Percentiles rank a stretch among this genome's conserved stretches.
Evolutionary conservation across 768 basidiomycete genomes (phyloP).

Genomic region (Lentinula lateritia): DNA sequence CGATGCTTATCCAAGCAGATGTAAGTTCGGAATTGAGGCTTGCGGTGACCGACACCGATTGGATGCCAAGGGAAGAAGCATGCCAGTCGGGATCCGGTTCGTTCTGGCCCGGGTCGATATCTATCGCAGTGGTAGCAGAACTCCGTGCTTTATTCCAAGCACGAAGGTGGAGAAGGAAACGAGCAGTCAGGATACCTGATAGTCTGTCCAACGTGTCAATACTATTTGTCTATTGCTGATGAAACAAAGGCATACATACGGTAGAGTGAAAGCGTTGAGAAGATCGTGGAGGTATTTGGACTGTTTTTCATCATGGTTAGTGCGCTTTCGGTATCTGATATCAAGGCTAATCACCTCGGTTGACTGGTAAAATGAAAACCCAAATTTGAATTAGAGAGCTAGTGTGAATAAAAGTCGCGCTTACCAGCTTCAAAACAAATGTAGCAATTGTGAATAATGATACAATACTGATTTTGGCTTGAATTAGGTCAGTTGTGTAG

Average conservation of each 20-base stretch:
- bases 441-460: constrained; percentile 2
- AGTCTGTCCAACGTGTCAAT: constrained; percentile 5
- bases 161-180: constrained; percentile 17
- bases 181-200: constrained; percentile 18
- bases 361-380: not conserved
- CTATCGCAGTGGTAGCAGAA: not conserved
- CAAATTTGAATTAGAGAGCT: not conserved
- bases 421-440: constrained; percentile 2
- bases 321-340: not conserved
- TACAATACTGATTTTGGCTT: not conserved
- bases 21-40: not conserved
- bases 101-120: not conserved
- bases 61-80: not conserved
- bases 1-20: not conserved
- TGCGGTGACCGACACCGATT: not conserved
- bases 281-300: constrained; percentile 6
- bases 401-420: not conserved
- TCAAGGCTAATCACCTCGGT: not conserved
- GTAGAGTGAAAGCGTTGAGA: constrained; percentile 5
- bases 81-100: not conserved
- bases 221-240: not conserved
- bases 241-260: not conserved
- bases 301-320: not conserved
- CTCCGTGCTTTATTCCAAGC: constrained; percentile 11
- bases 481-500: no score